Evolutionary conservation across 441 rosid species (phyloP).

Genomic region (Cnidoscolus chayamansa): DNA sequence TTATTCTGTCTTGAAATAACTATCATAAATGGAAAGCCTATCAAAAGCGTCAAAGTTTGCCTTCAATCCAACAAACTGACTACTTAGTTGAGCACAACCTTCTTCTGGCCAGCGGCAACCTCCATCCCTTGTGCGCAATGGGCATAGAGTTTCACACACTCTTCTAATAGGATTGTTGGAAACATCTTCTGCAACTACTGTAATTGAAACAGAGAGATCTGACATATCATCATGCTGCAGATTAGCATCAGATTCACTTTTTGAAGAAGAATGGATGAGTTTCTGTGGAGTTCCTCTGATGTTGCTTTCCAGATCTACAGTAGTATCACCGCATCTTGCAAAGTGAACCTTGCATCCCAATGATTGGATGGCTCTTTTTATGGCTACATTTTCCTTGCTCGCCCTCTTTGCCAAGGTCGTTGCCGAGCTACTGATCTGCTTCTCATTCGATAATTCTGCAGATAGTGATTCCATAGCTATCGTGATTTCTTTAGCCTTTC

Average conservation of each 20-base stretch:
- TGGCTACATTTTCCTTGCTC: constrained; percentile 65
- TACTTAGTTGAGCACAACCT: constrained; percentile 79
- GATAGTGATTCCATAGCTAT: constrained; percentile 55
- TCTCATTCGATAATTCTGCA: constrained; percentile 67
- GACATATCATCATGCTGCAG: constrained; percentile 41
- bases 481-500: constrained; percentile 54
- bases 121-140: constrained; percentile 66
- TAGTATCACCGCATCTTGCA: constrained; percentile 55
- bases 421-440: constrained; percentile 57
- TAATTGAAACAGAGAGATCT: constrained; percentile 73
- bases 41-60: constrained; percentile 93
- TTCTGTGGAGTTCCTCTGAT: constrained; percentile 27
- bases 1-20: constrained; percentile 67
- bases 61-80: constrained; percentile 80
- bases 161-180: constrained; percentile 37
- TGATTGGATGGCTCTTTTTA: constrained; percentile 79
- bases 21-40: constrained; percentile 65
- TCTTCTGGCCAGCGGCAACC: constrained; percentile 92
- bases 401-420: constrained; percentile 64
- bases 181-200: constrained; percentile 52
- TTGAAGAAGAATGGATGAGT: constrained; percentile 29
- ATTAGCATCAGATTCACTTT: constrained; percentile 33
- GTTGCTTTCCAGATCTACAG: constrained; percentile 51
- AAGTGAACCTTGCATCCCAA: constrained; percentile 86
- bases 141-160: constrained; percentile 76